phyloP scores from a whole-genome alignment of 495 filamentous ascomycete species.

The Penicillium atrosanguineum region DNA sequence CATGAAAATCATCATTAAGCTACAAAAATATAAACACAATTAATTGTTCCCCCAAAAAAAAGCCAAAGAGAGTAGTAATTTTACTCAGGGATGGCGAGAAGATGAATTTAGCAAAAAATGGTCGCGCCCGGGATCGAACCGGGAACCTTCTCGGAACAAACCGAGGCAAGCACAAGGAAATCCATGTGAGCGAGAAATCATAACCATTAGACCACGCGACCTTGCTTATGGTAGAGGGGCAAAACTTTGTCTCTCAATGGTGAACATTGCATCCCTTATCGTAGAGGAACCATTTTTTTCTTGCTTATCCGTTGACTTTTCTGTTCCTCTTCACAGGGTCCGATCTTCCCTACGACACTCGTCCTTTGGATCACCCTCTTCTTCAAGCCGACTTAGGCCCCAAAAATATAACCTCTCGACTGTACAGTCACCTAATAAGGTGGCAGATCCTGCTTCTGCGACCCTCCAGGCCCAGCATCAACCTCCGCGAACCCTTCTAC shows the following conservation, averaged over 20 bases:
- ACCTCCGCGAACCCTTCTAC: background rate
- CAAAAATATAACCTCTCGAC: background rate
- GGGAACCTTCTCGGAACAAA: slow-evolving; percentile 22
- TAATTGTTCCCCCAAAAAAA: too few relatives aligned
- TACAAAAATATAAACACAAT: too few relatives aligned
- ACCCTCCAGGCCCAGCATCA: background rate
- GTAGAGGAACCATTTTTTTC: slow-evolving; percentile 1
- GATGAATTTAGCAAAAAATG: slow-evolving; percentile 25
- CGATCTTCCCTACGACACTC: background rate
- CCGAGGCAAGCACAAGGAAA: background rate
- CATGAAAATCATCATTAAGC: too few relatives aligned
- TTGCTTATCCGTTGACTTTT: slow-evolving; percentile 1
- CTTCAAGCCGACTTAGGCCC: background rate
- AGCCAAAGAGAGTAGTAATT: too few relatives aligned
- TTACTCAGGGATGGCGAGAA: too few relatives aligned
- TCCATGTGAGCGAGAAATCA: slow-evolving; percentile 25
- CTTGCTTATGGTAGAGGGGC: slow-evolving; percentile 2
- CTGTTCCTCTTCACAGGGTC: background rate
- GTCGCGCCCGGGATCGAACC: slow-evolving; percentile 45
- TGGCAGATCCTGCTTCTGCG: background rate
- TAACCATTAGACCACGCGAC: slow-evolving; percentile 14
- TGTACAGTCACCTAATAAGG: background rate
- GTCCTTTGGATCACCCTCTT: background rate
- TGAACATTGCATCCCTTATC: background rate
- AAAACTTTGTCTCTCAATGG: background rate